phyloP scores from a whole-genome alignment of 805 yeast species.

The Zygotorulaspora chibaensis region DNA sequence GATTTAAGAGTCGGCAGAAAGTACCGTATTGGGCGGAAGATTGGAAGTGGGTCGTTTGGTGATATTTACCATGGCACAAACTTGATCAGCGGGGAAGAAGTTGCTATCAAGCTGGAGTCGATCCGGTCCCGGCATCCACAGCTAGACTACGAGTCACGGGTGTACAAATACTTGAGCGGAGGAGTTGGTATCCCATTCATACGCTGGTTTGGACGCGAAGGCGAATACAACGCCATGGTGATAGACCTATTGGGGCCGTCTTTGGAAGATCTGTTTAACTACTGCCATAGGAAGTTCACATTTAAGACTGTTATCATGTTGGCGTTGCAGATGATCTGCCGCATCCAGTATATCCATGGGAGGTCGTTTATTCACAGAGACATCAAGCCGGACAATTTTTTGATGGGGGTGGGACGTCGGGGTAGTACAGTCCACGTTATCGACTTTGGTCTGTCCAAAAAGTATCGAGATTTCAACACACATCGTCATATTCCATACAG shows the following conservation, averaged over 20 bases:
- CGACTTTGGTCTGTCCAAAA: constrained; percentile 91
- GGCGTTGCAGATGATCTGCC: constrained; percentile 91
- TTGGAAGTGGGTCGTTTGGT: constrained; percentile 96
- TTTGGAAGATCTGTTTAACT: constrained; percentile 90
- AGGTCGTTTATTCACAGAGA: constrained; percentile 85
- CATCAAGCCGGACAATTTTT: constrained; percentile 79
- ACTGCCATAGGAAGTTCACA: constrained; percentile 89
- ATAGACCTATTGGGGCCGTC: constrained; percentile 95
- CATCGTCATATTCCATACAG: constrained; percentile 94
- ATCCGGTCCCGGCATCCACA: constrained; percentile 93
- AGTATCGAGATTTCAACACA: constrained; percentile 89
- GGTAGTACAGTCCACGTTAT: constrained; percentile 94
- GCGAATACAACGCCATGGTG: constrained; percentile 95
- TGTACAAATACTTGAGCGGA: constrained; percentile 88
- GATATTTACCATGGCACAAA: constrained; percentile 92
- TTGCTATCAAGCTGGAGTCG: constrained; percentile 91
- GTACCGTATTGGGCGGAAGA: constrained; percentile 88
- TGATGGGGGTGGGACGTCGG: constrained; percentile 85
- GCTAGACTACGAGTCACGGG: constrained; percentile 93
- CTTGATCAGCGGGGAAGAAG: constrained; percentile 94
- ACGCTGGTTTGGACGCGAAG: constrained; percentile 95
- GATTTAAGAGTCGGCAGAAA: constrained; percentile 91
- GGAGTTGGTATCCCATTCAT: constrained; percentile 97
- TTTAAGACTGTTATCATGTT: constrained; percentile 87
- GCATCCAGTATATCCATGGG: constrained; percentile 94